phyloP scores from a whole-genome alignment of 2,329 filamentous ascomycete genomes.

The Sarocladium strictum region DNA sequence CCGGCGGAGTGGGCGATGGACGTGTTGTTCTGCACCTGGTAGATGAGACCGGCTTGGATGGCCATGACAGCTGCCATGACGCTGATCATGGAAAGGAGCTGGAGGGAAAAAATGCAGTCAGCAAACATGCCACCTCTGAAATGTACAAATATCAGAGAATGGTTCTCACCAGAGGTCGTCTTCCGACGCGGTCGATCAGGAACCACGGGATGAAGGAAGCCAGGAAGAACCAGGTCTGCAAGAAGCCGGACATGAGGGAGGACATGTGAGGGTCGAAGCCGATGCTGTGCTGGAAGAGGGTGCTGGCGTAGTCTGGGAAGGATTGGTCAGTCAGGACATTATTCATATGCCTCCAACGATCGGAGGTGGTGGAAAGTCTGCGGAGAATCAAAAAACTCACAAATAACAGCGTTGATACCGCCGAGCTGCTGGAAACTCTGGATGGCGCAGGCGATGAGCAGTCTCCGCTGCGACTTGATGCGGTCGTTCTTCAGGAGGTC shows the following conservation, averaged over 20 bases:
- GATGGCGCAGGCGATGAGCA: conserved; percentile 22
- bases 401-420: conserved; percentile 44
- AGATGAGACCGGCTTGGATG: conserved; percentile 24
- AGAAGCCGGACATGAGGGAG: conserved; percentile 44
- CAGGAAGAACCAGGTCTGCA: conserved; percentile 40
- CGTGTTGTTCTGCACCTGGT: conserved; percentile 27
- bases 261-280: conserved; percentile 36
- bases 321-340: not conserved
- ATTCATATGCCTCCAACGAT: too few relatives aligned
- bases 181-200: conserved; percentile 39
- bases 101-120: not conserved
- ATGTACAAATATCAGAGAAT: not conserved
- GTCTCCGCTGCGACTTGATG: conserved; percentile 25
- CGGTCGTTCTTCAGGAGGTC: conserved; percentile 25
- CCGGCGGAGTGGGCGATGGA: conserved; percentile 23
- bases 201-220: conserved; percentile 39
- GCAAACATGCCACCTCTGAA: too few relatives aligned
- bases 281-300: conserved; percentile 40
- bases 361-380: too few relatives aligned
- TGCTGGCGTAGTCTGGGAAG: conserved; percentile 32
- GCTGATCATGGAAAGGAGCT: conserved; percentile 33
- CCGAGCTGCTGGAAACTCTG: conserved; percentile 37
- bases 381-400: too few relatives aligned
- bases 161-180: conserved; percentile 29
- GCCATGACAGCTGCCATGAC: conserved; percentile 35